Percentiles rank a stretch among this genome's conserved stretches.
Conservation (phyloP, 805 yeast genomes). For the Millerozyma miso region DNA sequence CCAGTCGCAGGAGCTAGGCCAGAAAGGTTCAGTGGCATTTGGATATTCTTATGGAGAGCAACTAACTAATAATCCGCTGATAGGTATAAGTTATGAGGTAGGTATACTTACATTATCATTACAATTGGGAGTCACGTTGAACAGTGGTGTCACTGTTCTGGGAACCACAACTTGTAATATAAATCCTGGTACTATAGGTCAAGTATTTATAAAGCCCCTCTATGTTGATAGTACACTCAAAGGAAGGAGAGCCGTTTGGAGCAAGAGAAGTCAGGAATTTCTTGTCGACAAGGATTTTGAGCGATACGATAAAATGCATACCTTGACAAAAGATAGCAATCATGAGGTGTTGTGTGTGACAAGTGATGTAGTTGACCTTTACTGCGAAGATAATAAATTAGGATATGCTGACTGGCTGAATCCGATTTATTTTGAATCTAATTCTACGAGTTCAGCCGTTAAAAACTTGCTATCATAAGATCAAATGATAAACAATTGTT, state of each 20-base stretch:
- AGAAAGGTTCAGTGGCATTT: conserved; percentile 10
- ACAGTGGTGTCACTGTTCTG: background rate
- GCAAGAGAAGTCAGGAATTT: conserved; percentile 6
- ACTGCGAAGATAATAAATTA: conserved; percentile 13
- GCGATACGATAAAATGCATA: conserved; percentile 6
- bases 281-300: conserved; percentile 8
- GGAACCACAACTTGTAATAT: conserved; percentile 14
- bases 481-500: too few species aligned
- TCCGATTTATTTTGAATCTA: conserved; percentile 16
- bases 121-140: conserved; percentile 1
- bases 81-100: background rate
- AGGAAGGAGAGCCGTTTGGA: conserved; percentile 12
- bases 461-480: too few species aligned
- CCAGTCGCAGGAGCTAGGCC: conserved; percentile 13
- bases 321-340: conserved; percentile 9
- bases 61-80: background rate
- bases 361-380: conserved; percentile 17
- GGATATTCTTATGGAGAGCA: conserved; percentile 4
- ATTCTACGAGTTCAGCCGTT: too few species aligned
- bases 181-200: conserved; percentile 15
- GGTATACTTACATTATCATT: conserved; percentile 4
- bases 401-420: conserved; percentile 18
- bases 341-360: conserved; percentile 18
- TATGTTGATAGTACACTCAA: conserved; percentile 9
- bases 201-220: conserved; percentile 16